These are phyloP conservation scores for Acarospora socialis DNA, from an alignment of 2,329 filamentous ascomycete species.

Conservation along the genomic window DNA sequence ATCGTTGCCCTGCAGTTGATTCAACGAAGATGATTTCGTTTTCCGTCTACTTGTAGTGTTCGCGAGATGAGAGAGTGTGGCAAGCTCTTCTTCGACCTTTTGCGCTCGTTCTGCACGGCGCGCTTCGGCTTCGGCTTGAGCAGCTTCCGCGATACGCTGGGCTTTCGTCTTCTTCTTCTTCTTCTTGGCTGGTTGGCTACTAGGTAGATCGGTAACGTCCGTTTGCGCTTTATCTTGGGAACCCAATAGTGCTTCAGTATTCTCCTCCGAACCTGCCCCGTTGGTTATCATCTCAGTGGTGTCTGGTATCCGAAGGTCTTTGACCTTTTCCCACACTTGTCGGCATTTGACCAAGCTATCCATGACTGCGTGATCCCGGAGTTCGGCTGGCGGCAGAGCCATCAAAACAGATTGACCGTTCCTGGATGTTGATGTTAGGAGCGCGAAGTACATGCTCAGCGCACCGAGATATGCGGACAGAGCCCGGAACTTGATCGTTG, in stretches of 20 bases:
- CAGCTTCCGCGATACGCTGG: slow-evolving; percentile 35
- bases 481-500: slow-evolving; percentile 61
- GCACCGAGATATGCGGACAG: slow-evolving; percentile 75
- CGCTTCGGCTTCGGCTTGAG: slow-evolving; percentile 40
- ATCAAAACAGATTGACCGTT: slow-evolving; percentile 40
- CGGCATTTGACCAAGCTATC: slow-evolving; percentile 65
- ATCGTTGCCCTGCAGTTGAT: slow-evolving; percentile 35
- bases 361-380: slow-evolving; percentile 88
- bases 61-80: slow-evolving; percentile 53
- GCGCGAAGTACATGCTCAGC: slow-evolving; percentile 84
- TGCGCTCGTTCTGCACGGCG: slow-evolving; percentile 39
- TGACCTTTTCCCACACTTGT: slow-evolving; percentile 63
- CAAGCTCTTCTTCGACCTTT: slow-evolving; percentile 55
- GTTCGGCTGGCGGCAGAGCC: slow-evolving; percentile 58
- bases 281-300: slow-evolving; percentile 17
- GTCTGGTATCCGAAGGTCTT: slow-evolving; percentile 44
- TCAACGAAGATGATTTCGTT: slow-evolving; percentile 32
- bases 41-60: slow-evolving; percentile 33
- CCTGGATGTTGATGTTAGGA: slow-evolving; percentile 67
- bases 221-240: no score
- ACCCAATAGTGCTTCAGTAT: no score
- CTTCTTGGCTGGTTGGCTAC: slow-evolving; percentile 20
- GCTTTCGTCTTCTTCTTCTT: slow-evolving; percentile 34
- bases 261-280: slow-evolving; percentile 11
- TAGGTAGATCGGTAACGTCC: no score